Evolutionary conservation across 257 asterid genomes (phyloP).

Genomic region (Orobanche coerulescens): DNA sequence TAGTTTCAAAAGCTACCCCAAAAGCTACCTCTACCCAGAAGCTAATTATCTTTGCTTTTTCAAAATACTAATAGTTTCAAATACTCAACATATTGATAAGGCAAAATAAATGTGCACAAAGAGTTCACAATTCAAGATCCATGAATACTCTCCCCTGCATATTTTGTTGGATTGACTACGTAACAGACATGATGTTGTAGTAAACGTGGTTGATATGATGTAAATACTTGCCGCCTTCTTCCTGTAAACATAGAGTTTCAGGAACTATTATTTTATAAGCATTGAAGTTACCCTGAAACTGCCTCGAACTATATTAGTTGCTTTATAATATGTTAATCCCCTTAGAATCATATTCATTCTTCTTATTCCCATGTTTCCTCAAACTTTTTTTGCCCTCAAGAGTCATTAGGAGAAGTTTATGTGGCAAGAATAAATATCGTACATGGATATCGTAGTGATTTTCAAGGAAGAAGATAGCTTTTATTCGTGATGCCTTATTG

Average conservation of each 20-base stretch:
- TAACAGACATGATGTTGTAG: too few relatives aligned
- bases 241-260: neutral
- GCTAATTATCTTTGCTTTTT: too few relatives aligned
- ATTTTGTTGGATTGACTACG: too few relatives aligned
- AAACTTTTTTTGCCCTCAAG: constrained; percentile 1
- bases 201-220: too few relatives aligned
- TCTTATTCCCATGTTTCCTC: constrained; percentile 10
- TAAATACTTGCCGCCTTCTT: too few relatives aligned
- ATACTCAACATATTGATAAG: too few relatives aligned
- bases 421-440: neutral
- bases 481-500: constrained; percentile 8
- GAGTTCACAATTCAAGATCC: too few relatives aligned
- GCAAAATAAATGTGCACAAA: too few relatives aligned
- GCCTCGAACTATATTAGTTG: neutral
- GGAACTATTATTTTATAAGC: neutral
- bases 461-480: neutral
- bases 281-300: neutral
- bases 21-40: too few relatives aligned
- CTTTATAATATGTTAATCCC: neutral
- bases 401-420: constrained; percentile 4
- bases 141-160: too few relatives aligned
- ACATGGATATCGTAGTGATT: neutral
- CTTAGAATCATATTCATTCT: neutral
- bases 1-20: too few relatives aligned
- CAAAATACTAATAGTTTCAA: too few relatives aligned